Evolutionary conservation across 169 alveolate species (phyloP).

Genomic region (Cryptosporidium ubiquitum): DNA sequence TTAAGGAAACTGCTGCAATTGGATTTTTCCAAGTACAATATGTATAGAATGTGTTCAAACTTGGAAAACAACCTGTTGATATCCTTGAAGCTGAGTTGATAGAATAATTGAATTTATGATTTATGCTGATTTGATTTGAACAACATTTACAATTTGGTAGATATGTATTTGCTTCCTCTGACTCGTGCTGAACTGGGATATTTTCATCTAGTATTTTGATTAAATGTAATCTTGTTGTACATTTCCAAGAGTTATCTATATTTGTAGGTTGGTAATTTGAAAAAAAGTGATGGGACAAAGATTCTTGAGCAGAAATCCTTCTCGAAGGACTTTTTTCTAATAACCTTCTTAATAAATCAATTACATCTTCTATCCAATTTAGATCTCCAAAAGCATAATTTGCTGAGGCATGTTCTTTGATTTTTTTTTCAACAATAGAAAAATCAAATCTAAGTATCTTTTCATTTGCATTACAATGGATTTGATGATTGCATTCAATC

Average conservation of each 20-base stretch:
- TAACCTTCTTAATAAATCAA: slow-evolving; percentile 44
- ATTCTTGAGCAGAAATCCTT: slow-evolving; percentile 57
- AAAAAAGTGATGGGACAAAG: slow-evolving; percentile 57
- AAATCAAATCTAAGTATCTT: slow-evolving; percentile 63
- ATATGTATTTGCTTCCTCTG: slow-evolving; percentile 43
- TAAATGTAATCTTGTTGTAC: slow-evolving; percentile 21
- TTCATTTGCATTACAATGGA: slow-evolving; percentile 68
- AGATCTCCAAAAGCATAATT: slow-evolving; percentile 13
- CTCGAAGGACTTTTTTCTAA: slow-evolving; percentile 61
- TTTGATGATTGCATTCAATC: slow-evolving; percentile 75
- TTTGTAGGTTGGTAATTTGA: not conserved
- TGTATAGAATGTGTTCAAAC: slow-evolving; percentile 32
- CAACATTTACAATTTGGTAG: slow-evolving; percentile 45
- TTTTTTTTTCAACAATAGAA: slow-evolving; percentile 16
- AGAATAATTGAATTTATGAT: not conserved
- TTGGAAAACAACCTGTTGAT: slow-evolving; percentile 38
- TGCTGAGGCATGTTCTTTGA: slow-evolving; percentile 9
- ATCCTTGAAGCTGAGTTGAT: slow-evolving; percentile 5
- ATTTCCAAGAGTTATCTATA: slow-evolving; percentile 38
- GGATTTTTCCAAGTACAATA: slow-evolving; percentile 48
- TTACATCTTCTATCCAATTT: slow-evolving; percentile 42
- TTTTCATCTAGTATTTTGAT: slow-evolving; percentile 44
- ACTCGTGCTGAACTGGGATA: slow-evolving; percentile 32
- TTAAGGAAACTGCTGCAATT: not conserved
- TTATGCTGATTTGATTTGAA: not conserved